A percentile compares a stretch with the other conserved stretches of the same genome.
phyloP scores from a whole-genome alignment of 305 asterid genomes.

The Fraxinus sp. region DNA sequence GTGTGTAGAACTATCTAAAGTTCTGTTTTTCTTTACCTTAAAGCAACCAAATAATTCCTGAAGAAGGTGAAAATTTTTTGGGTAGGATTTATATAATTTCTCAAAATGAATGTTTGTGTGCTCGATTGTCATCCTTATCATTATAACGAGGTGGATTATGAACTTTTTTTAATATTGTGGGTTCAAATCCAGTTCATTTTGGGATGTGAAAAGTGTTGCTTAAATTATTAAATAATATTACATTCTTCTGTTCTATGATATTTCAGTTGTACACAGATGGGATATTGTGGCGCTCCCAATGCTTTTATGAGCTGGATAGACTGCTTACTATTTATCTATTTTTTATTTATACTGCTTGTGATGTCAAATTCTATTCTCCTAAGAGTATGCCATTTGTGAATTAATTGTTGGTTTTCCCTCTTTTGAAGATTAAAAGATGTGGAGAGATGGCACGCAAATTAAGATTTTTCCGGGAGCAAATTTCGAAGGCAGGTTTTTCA shows the following conservation, averaged over 20 bases:
- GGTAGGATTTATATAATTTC: neutral
- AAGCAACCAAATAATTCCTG: neutral
- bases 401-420: constrained; percentile 18
- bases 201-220: neutral
- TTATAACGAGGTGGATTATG: neutral
- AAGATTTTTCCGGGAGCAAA: constrained; percentile 87
- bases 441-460: constrained; percentile 99
- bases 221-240: neutral
- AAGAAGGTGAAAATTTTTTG: neutral
- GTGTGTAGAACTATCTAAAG: neutral
- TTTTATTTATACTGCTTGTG: neutral
- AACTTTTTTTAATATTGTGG: neutral
- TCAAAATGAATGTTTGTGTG: neutral
- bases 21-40: neutral
- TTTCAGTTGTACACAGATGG: neutral
- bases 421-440: constrained; percentile 77
- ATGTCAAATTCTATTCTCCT: constrained; percentile 1
- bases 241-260: neutral
- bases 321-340: neutral
- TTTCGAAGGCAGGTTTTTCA: constrained; percentile 73
- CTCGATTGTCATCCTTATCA: neutral
- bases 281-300: neutral
- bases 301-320: neutral
- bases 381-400: constrained; percentile 8
- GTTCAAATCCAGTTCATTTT: neutral